These are phyloP conservation scores for Lasiosphaeris hirsuta DNA, from an alignment of 495 filamentous ascomycete species.

Conservation along the genomic window DNA sequence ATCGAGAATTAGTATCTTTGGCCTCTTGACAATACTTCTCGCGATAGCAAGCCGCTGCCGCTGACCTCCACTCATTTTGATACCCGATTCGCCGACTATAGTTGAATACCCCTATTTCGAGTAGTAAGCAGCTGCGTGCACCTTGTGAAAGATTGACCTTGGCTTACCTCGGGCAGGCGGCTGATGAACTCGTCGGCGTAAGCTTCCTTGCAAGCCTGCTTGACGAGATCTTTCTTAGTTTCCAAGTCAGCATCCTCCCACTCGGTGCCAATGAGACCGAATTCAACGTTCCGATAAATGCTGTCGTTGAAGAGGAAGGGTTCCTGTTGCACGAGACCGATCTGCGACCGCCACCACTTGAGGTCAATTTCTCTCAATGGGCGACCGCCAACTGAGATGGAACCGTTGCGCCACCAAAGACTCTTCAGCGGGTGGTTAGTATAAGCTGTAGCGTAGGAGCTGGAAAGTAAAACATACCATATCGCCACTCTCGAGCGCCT, in stretches of 20 bases:
- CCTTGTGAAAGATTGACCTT: neutral
- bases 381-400: conserved; percentile 49
- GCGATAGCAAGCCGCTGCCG: conserved; percentile 68
- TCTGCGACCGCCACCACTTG: conserved; percentile 62
- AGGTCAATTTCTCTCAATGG: conserved; percentile 53
- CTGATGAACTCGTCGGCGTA: conserved; percentile 61
- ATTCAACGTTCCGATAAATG: conserved; percentile 62
- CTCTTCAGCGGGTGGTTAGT: conserved; percentile 21
- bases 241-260: conserved; percentile 51
- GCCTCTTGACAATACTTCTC: conserved; percentile 69
- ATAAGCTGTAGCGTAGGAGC: neutral
- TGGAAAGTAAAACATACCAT: conserved; percentile 28
- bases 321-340: conserved; percentile 67
- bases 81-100: conserved; percentile 53
- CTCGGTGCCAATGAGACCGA: conserved; percentile 61
- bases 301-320: conserved; percentile 68
- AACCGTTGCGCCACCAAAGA: conserved; percentile 45
- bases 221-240: conserved; percentile 53
- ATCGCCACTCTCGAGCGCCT: conserved; percentile 47
- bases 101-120: conserved; percentile 57
- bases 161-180: conserved; percentile 49
- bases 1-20: conserved; percentile 78
- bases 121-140: conserved; percentile 6
- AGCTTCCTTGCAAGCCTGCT: conserved; percentile 58
- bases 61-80: conserved; percentile 60